Base-by-base conservation (phyloP, 257 asterid genomes). In the Jaltomata sinuosa region DNA sequence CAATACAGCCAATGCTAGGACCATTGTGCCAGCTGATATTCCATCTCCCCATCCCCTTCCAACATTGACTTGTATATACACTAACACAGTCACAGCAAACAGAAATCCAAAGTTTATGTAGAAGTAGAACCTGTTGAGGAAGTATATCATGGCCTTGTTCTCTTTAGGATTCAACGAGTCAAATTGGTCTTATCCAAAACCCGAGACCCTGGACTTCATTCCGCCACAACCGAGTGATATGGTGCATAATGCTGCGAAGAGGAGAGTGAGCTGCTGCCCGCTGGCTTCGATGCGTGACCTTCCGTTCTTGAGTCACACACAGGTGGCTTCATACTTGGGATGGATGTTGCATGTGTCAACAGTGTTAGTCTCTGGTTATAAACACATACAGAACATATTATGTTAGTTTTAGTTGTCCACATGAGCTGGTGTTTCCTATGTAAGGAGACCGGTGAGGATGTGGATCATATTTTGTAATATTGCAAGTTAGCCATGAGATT, bases 1-100 rank as follows among this genome's bases (percentile, higher is more conserved):
- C 81, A 83, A 36, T 27, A 31, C 29, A 29, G 57, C 54, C 4
- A 83, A 53, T 6, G 82, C 81, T 31, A 83, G 42, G 9, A 45
- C 82, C 54, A 83, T 34, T 59, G 81, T 29, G 10, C 42, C 85
- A n/a, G 85, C 54, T 6, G 85, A 79, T 29, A 69, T 52, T 1
- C 82, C 85, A 18, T 62, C 38, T 8, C 85, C 82, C 83, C 72
- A 54, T 16, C 83, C 83, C 74, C 83, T 71, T 5, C 86, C 86
- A 22, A 83, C 82, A 42, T 83, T 68, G 40, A 71, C 82, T 54
- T 83, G 85, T 68, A 83, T 83, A 45, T 42, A 83, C 42, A 83
- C 82, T 10, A 83, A 19, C 0, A 84, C 82, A 3, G 86, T 67
- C 50, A 65, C 54, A 16, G 86, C 86, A 42, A 55, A 18, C 49